Evolutionary conservation across 495 filamentous ascomycete genomes (phyloP), one percentile per base, ranked within the genome.

Genomic region (Penicillium simplicissimum): DNA sequence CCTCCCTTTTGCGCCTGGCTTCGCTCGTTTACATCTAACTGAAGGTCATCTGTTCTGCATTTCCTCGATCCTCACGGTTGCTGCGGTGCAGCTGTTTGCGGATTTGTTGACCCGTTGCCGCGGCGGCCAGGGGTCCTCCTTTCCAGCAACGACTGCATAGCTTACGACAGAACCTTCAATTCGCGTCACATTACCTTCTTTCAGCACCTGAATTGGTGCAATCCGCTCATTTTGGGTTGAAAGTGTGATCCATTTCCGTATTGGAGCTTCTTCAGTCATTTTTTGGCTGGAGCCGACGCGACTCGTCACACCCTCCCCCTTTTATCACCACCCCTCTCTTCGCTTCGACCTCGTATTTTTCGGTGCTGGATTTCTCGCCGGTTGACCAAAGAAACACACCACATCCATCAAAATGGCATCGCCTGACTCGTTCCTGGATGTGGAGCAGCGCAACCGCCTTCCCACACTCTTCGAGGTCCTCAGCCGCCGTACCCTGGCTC

Each of bases 391-490:
- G 23, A 25, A 37, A 60, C 52, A 38, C 38, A 36, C n/a, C 35
- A 45, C 4, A 17, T 7, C 43, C 47, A 47, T 51, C 63, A 74
- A 66, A 40, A 79, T 79, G 77, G 59, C 74, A 52, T 67, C 74
- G 15, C 64, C 66, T 7, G 71, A 71, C 23, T 67, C 64, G 23
- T 64, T 74, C 52, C 55, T 64, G 9, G 77, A 78, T 28, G 43
- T 73, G 58, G 76, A 79, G 71, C 73, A 75, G 69, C 87, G 95
- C 55, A 95, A 96, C 70, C 85, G 95, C 38, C 84, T 99, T 11
- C 95, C 95, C 17, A 97, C 90, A 0, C 87, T 98, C 40, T 96
- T 95, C 71, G 95, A 99, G 73, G 95, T 98, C 38, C 82, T 99
- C 38, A 96, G 92, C 67, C 86, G 96, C 55, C 85, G 90, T 47